These are phyloP conservation scores for Cercospora sesami DNA, from an alignment of 2,329 filamentous ascomycete genomes.

Conservation along the genomic window DNA sequence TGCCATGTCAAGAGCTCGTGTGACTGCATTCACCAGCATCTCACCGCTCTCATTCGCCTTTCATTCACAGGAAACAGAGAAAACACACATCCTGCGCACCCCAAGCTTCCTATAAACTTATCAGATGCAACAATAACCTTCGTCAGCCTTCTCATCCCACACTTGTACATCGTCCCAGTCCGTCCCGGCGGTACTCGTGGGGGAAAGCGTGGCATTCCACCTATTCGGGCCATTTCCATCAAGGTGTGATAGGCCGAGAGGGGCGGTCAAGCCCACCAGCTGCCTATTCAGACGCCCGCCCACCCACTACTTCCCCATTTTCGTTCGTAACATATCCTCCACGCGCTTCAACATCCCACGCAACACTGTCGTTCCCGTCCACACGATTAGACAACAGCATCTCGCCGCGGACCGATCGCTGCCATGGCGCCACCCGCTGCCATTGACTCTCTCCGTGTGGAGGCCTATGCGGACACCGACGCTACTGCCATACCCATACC, in stretches of 20 bases:
- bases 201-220: conserved; percentile 13
- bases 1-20: neutral
- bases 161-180: conserved; percentile 9
- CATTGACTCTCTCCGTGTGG: conserved; percentile 35
- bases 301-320: conserved; percentile 17
- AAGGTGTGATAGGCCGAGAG: conserved; percentile 24
- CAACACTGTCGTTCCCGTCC: conserved; percentile 6
- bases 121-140: conserved; percentile 9
- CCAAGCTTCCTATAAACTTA: neutral
- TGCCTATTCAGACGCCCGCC: conserved; percentile 14
- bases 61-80: conserved; percentile 5
- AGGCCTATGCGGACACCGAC: conserved; percentile 49
- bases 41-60: conserved; percentile 9
- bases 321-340: conserved; percentile 13
- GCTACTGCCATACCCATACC: conserved; percentile 50
- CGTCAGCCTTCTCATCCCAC: conserved; percentile 13
- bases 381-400: neutral
- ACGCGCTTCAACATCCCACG: conserved; percentile 13
- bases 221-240: conserved; percentile 16
- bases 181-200: conserved; percentile 11
- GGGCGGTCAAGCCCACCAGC: conserved; percentile 14
- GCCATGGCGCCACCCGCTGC: conserved; percentile 39
- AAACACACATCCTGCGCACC: neutral
- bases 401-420: conserved; percentile 1
- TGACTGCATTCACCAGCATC: conserved; percentile 4